Base-by-base conservation (phyloP, 1,284 basidiomycete genomes). In the Cryptococcus sp. region DNA sequence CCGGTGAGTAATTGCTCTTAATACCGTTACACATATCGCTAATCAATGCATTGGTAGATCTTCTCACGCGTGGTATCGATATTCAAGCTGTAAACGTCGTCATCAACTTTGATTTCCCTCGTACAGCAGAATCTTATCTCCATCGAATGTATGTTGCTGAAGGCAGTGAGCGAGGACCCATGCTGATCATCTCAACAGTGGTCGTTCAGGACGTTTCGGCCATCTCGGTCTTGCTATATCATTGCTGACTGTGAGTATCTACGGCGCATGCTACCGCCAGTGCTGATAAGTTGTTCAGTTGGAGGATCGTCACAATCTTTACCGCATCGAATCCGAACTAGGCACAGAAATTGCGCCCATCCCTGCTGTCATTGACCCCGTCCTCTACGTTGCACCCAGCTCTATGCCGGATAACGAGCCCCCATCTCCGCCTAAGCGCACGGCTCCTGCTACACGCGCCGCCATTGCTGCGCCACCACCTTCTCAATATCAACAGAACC, bases 51-150 rank as follows among this genome's bases (percentile, higher is more conserved):
- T 56, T 11, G 22, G 85, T 85, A 65, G 93, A 99, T 81, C 86
- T 99, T 62, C 87, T 99, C 71, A 99, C 95, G 10, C 90, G 96
- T 72, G 95, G 95, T 83, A 99, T 99, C 80, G 96, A 98, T 80
- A 98, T 99, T 77, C 94, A 98, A 82, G 95, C 95, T 47, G 95
- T 99, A 65, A 99, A 99, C 79, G 95, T 98, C 72, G 95, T 99
- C 73, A 98, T 99, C 85, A 98, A 98, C 83, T 99, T 99, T 77
- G 94, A 97, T 79, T 97, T 99, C 81, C 95, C 95, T 62, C 96
- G 97, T 84, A 97, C 95, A 74, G 91, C 91, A 57, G 95, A 99
- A 80, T 97, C 94, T 3, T 99, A 99, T 80, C 86, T 99, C 35
- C 95, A 99, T 80, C 88, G 73, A 66, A 76, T 76, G 72, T 74